These are phyloP conservation scores for Cymodocea nodosa DNA, from an alignment of 116 monocot genomes.

Conservation along the genomic window DNA sequence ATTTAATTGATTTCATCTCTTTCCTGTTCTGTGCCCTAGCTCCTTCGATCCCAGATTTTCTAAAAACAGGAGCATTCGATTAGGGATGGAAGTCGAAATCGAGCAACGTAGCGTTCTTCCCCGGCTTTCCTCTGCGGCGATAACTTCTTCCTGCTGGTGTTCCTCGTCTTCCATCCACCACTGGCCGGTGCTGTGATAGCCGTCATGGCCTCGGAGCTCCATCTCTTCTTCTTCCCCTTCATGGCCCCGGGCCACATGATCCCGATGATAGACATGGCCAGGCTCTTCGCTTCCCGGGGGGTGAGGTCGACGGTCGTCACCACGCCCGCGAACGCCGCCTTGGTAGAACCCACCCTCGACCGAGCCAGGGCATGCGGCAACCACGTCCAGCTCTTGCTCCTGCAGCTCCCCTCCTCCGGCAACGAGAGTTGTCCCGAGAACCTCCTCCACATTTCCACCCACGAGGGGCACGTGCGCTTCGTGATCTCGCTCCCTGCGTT, in stretches of 20 bases:
- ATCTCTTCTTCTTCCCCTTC: slow-evolving; percentile 1
- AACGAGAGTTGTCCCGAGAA: neutral
- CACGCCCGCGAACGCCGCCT: slow-evolving; percentile 1
- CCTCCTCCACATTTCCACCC: neutral
- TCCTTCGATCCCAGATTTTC: too few relatives aligned
- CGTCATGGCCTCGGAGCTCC: neutral
- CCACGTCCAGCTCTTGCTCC: neutral
- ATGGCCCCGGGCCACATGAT: slow-evolving; percentile 30
- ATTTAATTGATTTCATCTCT: too few relatives aligned
- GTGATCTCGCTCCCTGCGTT: neutral
- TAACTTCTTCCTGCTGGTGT: too few relatives aligned
- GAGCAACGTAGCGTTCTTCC: too few relatives aligned
- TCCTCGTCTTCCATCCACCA: too few relatives aligned
- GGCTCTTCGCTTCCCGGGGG: slow-evolving; percentile 12
- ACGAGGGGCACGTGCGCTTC: neutral
- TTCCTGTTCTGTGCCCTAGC: too few relatives aligned
- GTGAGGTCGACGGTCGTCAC: neutral
- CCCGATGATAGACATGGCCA: slow-evolving; percentile 24
- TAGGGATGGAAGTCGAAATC: too few relatives aligned
- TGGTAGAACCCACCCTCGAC: neutral
- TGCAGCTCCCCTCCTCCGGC: neutral
- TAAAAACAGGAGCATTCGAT: too few relatives aligned
- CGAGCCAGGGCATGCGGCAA: neutral
- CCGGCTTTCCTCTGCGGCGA: too few relatives aligned
- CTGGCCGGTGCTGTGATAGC: too few relatives aligned